Evolutionary conservation across 2,329 filamentous ascomycete genomes (phyloP).

Genomic region (Fusarium pseudocircinatum): DNA sequence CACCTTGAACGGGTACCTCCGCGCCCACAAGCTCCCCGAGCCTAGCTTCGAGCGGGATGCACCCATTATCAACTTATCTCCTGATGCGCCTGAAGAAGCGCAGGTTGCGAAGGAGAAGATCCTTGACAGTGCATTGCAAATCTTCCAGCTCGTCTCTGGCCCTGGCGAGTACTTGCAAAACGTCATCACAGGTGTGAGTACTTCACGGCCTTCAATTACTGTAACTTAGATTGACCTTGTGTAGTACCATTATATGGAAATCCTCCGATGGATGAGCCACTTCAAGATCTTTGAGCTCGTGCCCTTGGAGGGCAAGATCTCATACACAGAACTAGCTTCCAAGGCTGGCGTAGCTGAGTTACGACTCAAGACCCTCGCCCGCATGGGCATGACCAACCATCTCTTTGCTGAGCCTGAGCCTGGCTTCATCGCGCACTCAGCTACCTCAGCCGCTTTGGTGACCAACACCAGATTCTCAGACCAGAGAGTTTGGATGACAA

Average conservation of each 20-base stretch:
- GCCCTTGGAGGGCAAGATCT: neutral
- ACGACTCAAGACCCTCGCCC: neutral
- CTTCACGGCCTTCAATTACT: fast-evolving
- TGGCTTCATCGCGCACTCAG: neutral
- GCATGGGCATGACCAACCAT: neutral
- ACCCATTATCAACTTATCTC: neutral
- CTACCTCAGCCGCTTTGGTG: neutral
- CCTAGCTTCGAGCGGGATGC: constrained; percentile 1
- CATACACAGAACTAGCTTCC: neutral
- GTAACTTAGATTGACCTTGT: fast-evolving
- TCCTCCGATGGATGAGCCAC: neutral
- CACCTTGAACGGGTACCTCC: neutral
- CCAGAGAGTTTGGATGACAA: neutral
- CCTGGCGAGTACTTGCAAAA: neutral
- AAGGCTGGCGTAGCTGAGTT: neutral
- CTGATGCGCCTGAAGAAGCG: neutral
- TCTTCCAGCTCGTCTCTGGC: neutral
- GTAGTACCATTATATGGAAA: neutral
- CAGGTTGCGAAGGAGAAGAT: neutral
- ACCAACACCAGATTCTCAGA: neutral
- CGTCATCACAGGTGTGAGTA: neutral
- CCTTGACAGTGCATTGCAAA: neutral
- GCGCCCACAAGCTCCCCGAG: neutral
- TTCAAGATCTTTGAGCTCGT: neutral
- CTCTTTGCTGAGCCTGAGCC: neutral